Conservation (phyloP, 2,329 filamentous ascomycete genomes). For the Neurospora sp. region DNA sequence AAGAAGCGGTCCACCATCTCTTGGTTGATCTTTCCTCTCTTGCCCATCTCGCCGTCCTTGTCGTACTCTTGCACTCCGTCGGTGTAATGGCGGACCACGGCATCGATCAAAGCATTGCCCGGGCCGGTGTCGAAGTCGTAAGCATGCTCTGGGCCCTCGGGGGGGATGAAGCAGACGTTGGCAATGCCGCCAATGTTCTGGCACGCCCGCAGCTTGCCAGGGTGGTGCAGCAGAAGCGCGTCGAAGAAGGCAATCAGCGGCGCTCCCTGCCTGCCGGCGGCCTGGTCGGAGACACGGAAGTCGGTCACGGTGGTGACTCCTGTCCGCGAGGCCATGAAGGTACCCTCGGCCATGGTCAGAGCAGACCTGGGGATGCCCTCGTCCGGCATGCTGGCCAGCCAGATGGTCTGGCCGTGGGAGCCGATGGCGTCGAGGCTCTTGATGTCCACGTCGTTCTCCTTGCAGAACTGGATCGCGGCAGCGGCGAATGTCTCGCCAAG, state of each 20-base stretch:
- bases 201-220: constrained; percentile 45
- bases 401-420: constrained; percentile 50
- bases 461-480: constrained; percentile 40
- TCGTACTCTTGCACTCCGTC: constrained; percentile 36
- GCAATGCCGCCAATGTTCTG: constrained; percentile 53
- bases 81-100: constrained; percentile 43
- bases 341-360: constrained; percentile 47
- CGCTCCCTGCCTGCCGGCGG: constrained; percentile 43
- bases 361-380: constrained; percentile 34
- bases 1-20: constrained; percentile 42
- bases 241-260: constrained; percentile 50
- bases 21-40: constrained; percentile 37
- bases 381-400: constrained; percentile 43
- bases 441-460: constrained; percentile 30
- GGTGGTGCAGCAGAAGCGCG: constrained; percentile 43
- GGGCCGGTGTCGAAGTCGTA: constrained; percentile 47
- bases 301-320: constrained; percentile 50
- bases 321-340: constrained; percentile 42
- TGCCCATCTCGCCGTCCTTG: constrained; percentile 39
- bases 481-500: constrained; percentile 46
- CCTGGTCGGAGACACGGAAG: constrained; percentile 46
- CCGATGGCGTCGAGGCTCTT: constrained; percentile 42
- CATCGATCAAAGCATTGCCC: constrained; percentile 47
- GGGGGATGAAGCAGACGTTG: constrained; percentile 50
- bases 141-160: constrained; percentile 28